A percentile compares a stretch with the other conserved stretches of the same genome.
Evolutionary conservation across 2,329 filamentous ascomycete genomes (phyloP).

Genomic region (Aspergillus viridinutans): DNA sequence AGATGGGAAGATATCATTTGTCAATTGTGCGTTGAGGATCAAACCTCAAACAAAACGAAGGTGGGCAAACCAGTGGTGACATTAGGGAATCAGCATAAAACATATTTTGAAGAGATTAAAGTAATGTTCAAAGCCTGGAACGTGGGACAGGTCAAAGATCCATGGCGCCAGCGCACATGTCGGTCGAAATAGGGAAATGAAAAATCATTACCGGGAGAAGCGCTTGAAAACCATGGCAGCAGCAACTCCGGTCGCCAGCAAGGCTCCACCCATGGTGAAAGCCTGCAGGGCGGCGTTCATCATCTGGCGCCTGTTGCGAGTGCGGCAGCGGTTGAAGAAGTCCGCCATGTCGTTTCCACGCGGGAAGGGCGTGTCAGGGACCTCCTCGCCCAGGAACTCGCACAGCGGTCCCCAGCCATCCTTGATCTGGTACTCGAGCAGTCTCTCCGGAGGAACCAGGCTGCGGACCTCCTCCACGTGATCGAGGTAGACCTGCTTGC

Average conservation of each 20-base stretch:
- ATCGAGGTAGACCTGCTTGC: constrained; percentile 59
- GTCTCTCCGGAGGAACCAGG: constrained; percentile 46
- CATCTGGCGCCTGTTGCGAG: constrained; percentile 53
- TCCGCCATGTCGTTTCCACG: constrained; percentile 52
- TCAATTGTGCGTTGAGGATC: not conserved
- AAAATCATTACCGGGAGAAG: constrained; percentile 26
- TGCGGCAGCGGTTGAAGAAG: constrained; percentile 52
- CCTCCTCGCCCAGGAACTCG: constrained; percentile 51
- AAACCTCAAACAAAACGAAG: not conserved
- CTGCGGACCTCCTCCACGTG: constrained; percentile 52
- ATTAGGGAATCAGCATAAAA: not conserved
- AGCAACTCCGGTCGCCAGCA: constrained; percentile 44
- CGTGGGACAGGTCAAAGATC: not conserved
- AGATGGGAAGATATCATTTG: not conserved
- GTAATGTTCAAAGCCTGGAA: not conserved
- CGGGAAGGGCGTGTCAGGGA: constrained; percentile 49
- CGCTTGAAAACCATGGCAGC: constrained; percentile 40
- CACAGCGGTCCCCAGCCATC: constrained; percentile 54
- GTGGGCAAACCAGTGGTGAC: not conserved
- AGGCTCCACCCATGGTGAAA: constrained; percentile 46
- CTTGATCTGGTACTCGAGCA: constrained; percentile 52
- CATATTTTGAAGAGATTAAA: not conserved
- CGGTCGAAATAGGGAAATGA: constrained; percentile 5
- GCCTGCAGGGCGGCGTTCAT: constrained; percentile 51
- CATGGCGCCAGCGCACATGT: constrained; percentile 23